Conservation (phyloP, 106 monocot species). For the Dendrobium catenatum region DNA sequence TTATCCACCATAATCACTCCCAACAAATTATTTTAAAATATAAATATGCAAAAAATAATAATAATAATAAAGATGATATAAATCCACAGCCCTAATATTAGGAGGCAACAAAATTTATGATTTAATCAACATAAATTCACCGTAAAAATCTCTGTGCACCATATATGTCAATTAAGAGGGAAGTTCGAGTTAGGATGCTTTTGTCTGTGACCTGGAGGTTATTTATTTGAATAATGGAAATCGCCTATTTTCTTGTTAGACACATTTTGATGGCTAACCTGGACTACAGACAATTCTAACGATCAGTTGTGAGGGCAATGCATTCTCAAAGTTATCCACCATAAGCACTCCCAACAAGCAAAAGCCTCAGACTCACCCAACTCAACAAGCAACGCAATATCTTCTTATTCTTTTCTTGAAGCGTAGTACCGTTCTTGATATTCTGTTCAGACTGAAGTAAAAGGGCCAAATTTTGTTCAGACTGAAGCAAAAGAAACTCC, state of each 20-base stretch:
- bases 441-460: slow-evolving; percentile 50
- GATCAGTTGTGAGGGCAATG: background rate
- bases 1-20: background rate
- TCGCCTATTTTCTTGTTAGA: background rate
- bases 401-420: slow-evolving; percentile 40
- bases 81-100: too few species aligned
- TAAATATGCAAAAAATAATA: too few species aligned
- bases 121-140: too few species aligned
- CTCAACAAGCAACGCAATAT: slow-evolving; percentile 26
- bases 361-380: slow-evolving; percentile 13
- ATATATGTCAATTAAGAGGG: too few species aligned
- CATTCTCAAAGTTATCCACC: slow-evolving; percentile 2
- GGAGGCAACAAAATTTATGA: too few species aligned
- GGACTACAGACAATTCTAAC: background rate
- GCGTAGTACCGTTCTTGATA: slow-evolving; percentile 33
- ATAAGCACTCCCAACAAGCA: slow-evolving; percentile 5
- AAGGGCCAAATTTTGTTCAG: slow-evolving; percentile 35
- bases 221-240: too few species aligned
- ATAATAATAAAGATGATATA: too few species aligned
- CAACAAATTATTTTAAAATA: background rate
- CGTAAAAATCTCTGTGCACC: too few species aligned
- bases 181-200: too few species aligned
- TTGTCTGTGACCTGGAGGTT: too few species aligned
- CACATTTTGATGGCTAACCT: slow-evolving; percentile 1
- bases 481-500: slow-evolving; percentile 65